Conservation (phyloP, 1,284 basidiomycete species). For the Sporisorium exsertum region DNA sequence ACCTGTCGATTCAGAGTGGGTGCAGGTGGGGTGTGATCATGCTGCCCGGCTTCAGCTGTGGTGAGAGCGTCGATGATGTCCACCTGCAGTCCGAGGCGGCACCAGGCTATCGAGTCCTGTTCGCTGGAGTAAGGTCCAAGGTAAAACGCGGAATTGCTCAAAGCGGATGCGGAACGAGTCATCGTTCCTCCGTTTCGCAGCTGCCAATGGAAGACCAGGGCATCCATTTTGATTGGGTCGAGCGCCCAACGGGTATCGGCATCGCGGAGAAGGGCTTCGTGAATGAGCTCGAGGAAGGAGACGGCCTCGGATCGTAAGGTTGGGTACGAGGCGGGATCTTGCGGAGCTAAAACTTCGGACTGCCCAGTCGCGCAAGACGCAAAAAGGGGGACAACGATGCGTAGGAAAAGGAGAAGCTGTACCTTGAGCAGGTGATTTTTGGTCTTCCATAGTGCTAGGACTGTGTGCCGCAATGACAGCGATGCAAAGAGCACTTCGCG, state of each 20-base stretch:
- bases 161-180: neutral
- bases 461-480: constrained; percentile 8
- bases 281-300: constrained; percentile 11
- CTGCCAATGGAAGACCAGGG: constrained; percentile 21
- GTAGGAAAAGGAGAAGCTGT: constrained; percentile 49
- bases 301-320: constrained; percentile 8
- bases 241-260: constrained; percentile 38
- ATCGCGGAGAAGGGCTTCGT: constrained; percentile 27
- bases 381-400: constrained; percentile 36
- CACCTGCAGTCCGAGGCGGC: constrained; percentile 23
- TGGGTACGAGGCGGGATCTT: neutral
- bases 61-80: constrained; percentile 28
- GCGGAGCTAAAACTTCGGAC: constrained; percentile 14
- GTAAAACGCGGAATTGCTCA: constrained; percentile 23
- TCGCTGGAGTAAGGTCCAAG: constrained; percentile 18
- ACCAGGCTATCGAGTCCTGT: constrained; percentile 27
- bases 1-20: neutral
- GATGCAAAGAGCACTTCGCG: constrained; percentile 26
- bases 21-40: neutral
- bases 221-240: constrained; percentile 27
- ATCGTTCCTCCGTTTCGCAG: neutral
- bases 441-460: constrained; percentile 45
- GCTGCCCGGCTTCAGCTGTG: neutral
- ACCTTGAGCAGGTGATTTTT: constrained; percentile 53
- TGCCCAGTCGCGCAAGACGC: constrained; percentile 16